A percentile compares a stretch with the other conserved stretches of the same genome.
Evolutionary conservation across 352 stramenopile species (phyloP).

Genomic region (Pythium phragmiticola): DNA sequence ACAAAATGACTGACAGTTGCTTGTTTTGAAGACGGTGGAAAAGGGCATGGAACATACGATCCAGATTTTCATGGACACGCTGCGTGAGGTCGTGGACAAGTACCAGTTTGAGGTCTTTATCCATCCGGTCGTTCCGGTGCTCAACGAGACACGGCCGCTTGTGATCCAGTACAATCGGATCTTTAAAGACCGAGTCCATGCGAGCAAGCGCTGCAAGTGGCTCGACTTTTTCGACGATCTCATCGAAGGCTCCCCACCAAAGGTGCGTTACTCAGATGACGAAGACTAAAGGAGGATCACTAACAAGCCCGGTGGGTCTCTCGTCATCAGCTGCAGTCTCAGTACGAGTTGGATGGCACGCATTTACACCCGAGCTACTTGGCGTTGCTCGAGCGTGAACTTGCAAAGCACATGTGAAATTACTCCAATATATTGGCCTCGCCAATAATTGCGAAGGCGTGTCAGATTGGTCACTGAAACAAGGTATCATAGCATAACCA

Average conservation of each 20-base stretch:
- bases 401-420: conserved; percentile 9
- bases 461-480: neutral
- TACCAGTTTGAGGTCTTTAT: conserved; percentile 75
- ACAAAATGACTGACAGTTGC: neutral
- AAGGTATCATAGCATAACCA: too few relatives aligned
- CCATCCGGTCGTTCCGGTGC: conserved; percentile 87
- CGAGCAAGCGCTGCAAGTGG: conserved; percentile 69
- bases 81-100: conserved; percentile 47
- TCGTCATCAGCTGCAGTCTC: conserved; percentile 39
- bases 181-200: conserved; percentile 42
- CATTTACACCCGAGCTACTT: conserved; percentile 84
- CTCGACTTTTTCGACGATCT: conserved; percentile 90
- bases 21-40: conserved; percentile 47
- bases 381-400: conserved; percentile 36
- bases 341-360: conserved; percentile 77
- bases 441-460: neutral
- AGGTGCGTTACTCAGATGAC: conserved; percentile 35
- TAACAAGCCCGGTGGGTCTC: neutral
- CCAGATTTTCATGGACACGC: conserved; percentile 73
- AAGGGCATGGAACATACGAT: conserved; percentile 82
- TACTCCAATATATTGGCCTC: neutral
- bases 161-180: conserved; percentile 85
- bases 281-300: neutral
- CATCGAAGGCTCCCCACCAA: conserved; percentile 38
- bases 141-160: conserved; percentile 83